These are phyloP conservation scores for Candida tammaniensis DNA, from an alignment of 805 yeast genomes.

Conservation along the genomic window DNA sequence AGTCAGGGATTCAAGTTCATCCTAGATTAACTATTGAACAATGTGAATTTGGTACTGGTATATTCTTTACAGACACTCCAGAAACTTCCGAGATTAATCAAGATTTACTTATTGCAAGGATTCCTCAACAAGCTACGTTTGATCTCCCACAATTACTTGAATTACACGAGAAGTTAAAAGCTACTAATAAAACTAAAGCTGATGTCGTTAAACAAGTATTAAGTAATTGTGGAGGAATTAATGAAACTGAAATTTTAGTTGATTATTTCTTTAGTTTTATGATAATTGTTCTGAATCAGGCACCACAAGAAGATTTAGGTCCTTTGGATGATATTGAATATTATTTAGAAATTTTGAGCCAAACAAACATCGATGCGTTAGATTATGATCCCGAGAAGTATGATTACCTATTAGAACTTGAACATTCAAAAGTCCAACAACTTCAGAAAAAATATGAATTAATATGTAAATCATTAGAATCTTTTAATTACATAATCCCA, in stretches of 20 bases:
- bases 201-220: constrained; percentile 20
- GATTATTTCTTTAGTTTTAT: constrained; percentile 25
- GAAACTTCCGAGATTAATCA: too few relatives aligned
- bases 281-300: constrained; percentile 10
- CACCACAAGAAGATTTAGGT: constrained; percentile 1
- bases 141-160: constrained; percentile 22
- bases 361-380: constrained; percentile 14
- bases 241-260: constrained; percentile 27
- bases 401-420: constrained; percentile 9
- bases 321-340: constrained; percentile 9
- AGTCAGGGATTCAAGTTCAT: constrained; percentile 15
- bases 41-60: constrained; percentile 28
- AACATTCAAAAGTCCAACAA: constrained; percentile 5
- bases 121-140: constrained; percentile 16
- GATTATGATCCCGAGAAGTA: constrained; percentile 2
- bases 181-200: constrained; percentile 17
- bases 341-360: constrained; percentile 19
- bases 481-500: constrained; percentile 7
- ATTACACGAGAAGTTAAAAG: constrained; percentile 17
- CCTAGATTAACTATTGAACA: constrained; percentile 15
- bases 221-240: constrained; percentile 19
- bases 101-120: constrained; percentile 18
- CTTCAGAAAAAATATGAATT: constrained; percentile 12
- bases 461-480: constrained; percentile 3
- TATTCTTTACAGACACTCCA: too few relatives aligned